A percentile compares a stretch with the other conserved stretches of the same genome.
Conservation (phyloP, 2,329 filamentous ascomycete genomes). For the Pseudogymnoascus sp. region DNA sequence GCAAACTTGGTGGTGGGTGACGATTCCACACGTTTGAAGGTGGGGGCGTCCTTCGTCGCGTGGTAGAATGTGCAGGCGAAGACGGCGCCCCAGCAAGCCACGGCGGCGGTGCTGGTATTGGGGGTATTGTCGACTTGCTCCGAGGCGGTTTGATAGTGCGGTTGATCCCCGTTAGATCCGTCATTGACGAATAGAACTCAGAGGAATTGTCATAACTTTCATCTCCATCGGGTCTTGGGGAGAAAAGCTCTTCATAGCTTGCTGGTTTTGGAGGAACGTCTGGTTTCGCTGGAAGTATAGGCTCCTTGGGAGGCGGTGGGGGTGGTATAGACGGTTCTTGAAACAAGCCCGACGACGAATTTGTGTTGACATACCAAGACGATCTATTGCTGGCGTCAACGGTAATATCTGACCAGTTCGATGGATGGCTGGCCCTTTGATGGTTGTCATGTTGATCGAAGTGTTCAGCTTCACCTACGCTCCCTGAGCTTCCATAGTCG, state of each 20-base stretch:
- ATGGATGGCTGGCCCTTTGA: slow-evolving; percentile 47
- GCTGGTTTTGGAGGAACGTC: neutral
- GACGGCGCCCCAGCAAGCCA: neutral
- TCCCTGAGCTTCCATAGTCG: slow-evolving; percentile 27
- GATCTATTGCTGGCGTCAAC: slow-evolving; percentile 43
- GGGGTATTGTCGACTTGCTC: neutral
- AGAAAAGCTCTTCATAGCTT: neutral
- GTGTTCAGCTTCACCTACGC: slow-evolving; percentile 13
- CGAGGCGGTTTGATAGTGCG: neutral
- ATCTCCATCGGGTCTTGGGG: neutral
- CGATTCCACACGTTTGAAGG: slow-evolving; percentile 18
- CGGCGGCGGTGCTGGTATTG: neutral
- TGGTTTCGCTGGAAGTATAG: neutral
- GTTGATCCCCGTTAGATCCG: neutral
- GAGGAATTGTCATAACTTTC: neutral
- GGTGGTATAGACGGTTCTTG: slow-evolving; percentile 15
- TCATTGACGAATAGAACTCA: neutral
- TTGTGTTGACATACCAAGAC: slow-evolving; percentile 25
- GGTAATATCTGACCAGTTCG: slow-evolving; percentile 55
- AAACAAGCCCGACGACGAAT: slow-evolving; percentile 21
- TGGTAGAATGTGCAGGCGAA: neutral
- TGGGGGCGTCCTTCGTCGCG: slow-evolving; percentile 12
- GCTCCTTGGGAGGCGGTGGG: neutral
- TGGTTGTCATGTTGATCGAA: slow-evolving; percentile 20
- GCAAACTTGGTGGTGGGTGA: slow-evolving; percentile 22